phyloP scores from a whole-genome alignment of 2,329 filamentous ascomycete genomes.

The Neoascochyta sp. region DNA sequence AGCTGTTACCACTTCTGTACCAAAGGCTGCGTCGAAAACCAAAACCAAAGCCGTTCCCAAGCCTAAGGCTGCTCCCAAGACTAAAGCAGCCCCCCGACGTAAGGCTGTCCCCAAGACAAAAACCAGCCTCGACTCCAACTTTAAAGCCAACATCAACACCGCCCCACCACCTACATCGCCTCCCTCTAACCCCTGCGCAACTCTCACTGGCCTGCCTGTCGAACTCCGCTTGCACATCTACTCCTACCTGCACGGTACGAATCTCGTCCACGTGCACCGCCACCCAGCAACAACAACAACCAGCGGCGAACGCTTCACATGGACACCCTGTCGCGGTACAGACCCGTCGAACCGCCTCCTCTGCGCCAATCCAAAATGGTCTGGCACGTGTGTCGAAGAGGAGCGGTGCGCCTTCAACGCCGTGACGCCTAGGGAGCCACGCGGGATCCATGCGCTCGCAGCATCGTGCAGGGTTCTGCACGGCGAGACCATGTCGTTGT shows the following conservation, averaged over 20 bases:
- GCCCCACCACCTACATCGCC: no score
- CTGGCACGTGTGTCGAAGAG: slow-evolving; percentile 12
- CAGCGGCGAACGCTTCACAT: slow-evolving; percentile 7
- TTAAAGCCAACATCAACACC: no score
- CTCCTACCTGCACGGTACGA: slow-evolving; percentile 6
- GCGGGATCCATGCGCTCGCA: slow-evolving; percentile 9
- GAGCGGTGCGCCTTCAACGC: slow-evolving; percentile 13
- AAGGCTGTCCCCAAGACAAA: no score
- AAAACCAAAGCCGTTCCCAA: no score
- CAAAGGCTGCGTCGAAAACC: no score
- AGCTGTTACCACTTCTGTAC: no score
- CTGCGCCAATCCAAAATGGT: slow-evolving; percentile 24
- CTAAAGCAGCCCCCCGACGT: no score
- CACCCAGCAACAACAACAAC: slow-evolving; percentile 1
- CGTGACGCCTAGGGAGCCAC: slow-evolving; percentile 2
- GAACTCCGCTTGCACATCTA: slow-evolving; percentile 20
- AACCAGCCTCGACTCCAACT: no score
- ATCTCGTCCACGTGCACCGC: slow-evolving; percentile 12
- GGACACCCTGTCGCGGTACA: slow-evolving; percentile 12
- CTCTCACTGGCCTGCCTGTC: slow-evolving; percentile 10
- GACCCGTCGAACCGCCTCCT: slow-evolving; percentile 9
- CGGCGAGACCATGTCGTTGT: slow-evolving; percentile 10
- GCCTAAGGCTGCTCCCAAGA: no score
- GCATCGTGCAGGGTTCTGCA: slow-evolving; percentile 10
- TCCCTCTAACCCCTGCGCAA: slow-evolving; percentile 11